Base-by-base conservation (phyloP, 1,284 basidiomycete species). In the Ceratobasidium sp. region DNA sequence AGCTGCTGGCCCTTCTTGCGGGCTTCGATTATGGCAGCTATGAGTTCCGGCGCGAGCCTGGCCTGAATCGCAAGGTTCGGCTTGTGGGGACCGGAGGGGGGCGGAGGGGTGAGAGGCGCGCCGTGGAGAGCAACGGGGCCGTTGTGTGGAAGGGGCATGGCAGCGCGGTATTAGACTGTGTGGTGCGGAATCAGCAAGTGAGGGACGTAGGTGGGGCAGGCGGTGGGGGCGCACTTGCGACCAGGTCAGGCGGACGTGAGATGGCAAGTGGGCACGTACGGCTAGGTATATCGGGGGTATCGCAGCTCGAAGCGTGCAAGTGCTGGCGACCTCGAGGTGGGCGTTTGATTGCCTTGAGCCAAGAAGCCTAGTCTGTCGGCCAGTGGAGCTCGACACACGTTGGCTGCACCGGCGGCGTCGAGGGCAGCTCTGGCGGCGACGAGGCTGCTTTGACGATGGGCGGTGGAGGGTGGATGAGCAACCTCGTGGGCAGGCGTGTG, bases 51-150 rank as follows among this genome's bases (percentile, higher is more conserved):
- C 4, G 66, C 50, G 16, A 69, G 54, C 13, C 66, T 32, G 21
- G 66, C 54, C 43, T 69, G 66, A 26, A 69, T 58, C 16, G 66
- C 54, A 21, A 69, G 54, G 30, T 57, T 69, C 14, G 66, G 66
- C 43, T 69, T 69, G 43, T 69, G 66, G 52, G 66, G 66, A 14
- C 66, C 66, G 54, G 66, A 57, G 7, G 66, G 54, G n/a, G 66
- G 66, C 28, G 66, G 41, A 2, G 52, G 52, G n/a, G 52, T 69
- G 38, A 69, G 66, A 8, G 66, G 66, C 9, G 66, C 66, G 54
- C 66, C 66, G 44, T 35, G 49, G 30, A 69, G 66, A n/a, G n/a
- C 38, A 43, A 69, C 58, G 66, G 66, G 66, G 18, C 11, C 49
- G 32, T 69, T 58, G 52, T 38, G 38, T 35, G 66, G 50, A 23